phyloP scores from a whole-genome alignment of 345 rosid species.

The Moringa oleifera region DNA sequence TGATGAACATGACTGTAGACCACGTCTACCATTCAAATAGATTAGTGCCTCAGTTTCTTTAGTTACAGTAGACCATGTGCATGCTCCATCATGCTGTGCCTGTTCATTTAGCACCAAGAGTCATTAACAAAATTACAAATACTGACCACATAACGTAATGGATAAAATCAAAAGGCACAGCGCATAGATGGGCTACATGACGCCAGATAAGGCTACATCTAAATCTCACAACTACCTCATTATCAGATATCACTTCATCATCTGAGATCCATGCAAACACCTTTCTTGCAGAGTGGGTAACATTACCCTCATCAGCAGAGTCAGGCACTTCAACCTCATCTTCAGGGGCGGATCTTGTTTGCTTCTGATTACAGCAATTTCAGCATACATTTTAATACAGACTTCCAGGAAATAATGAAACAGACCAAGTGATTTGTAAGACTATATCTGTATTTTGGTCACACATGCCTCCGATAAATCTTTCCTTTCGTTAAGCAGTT shows the following conservation, averaged over 20 bases:
- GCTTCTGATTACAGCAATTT: slow-evolving; percentile 23
- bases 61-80: slow-evolving; percentile 26
- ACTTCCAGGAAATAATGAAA: slow-evolving; percentile 10
- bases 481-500: slow-evolving; percentile 15
- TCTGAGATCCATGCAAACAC: slow-evolving; percentile 19
- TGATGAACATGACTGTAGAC: slow-evolving; percentile 18
- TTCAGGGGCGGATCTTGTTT: slow-evolving; percentile 20
- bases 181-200: no score
- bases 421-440: not conserved
- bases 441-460: not conserved
- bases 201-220: not conserved
- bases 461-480: slow-evolving; percentile 28
- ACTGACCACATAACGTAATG: not conserved
- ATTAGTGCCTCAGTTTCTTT: slow-evolving; percentile 33
- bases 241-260: slow-evolving; percentile 34
- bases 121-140: slow-evolving; percentile 1
- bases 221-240: slow-evolving; percentile 30
- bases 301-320: slow-evolving; percentile 35
- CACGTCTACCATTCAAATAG: slow-evolving; percentile 32
- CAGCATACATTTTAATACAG: slow-evolving; percentile 4
- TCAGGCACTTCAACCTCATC: slow-evolving; percentile 61
- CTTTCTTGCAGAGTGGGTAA: slow-evolving; percentile 19
- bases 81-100: slow-evolving; percentile 22
- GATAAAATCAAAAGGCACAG: no score
- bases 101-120: slow-evolving; percentile 13